A percentile compares a stretch with the other conserved stretches of the same genome.
phyloP scores from a whole-genome alignment of 2,329 filamentous ascomycete genomes.

The Colletotrichum salicis region DNA sequence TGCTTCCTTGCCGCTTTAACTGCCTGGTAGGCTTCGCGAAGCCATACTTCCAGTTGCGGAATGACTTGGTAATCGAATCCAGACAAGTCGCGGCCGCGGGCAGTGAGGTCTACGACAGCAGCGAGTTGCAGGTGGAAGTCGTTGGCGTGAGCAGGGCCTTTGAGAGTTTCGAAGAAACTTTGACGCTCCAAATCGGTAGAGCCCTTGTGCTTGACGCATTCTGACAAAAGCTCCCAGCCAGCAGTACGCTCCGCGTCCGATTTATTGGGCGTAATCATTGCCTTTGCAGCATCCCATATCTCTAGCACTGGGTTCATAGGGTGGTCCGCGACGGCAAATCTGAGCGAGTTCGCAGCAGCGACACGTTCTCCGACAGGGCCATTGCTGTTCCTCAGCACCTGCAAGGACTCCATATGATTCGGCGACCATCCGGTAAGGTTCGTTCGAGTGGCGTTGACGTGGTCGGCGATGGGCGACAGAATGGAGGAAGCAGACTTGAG shows the following conservation, averaged over 20 bases:
- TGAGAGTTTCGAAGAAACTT: slow-evolving; percentile 73
- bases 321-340: slow-evolving; percentile 66
- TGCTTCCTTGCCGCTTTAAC: slow-evolving; percentile 63
- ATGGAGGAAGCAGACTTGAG: slow-evolving; percentile 52
- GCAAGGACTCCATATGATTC: slow-evolving; percentile 65
- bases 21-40: slow-evolving; percentile 65
- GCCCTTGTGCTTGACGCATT: slow-evolving; percentile 71
- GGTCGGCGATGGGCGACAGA: slow-evolving; percentile 54
- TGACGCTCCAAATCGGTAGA: slow-evolving; percentile 74
- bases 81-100: slow-evolving; percentile 68
- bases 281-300: slow-evolving; percentile 74
- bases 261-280: slow-evolving; percentile 69
- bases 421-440: slow-evolving; percentile 57
- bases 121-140: slow-evolving; percentile 76
- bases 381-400: slow-evolving; percentile 58
- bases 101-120: slow-evolving; percentile 70
- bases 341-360: slow-evolving; percentile 67
- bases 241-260: slow-evolving; percentile 63
- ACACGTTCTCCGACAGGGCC: slow-evolving; percentile 65
- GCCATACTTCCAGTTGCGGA: slow-evolving; percentile 70
- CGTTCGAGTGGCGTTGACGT: slow-evolving; percentile 54
- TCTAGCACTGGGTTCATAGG: slow-evolving; percentile 68
- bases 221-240: slow-evolving; percentile 74
- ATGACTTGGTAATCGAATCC: slow-evolving; percentile 76
- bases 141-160: slow-evolving; percentile 64